Conservation (phyloP, 495 filamentous ascomycete genomes). For the Talaromyces trachyspermus region DNA sequence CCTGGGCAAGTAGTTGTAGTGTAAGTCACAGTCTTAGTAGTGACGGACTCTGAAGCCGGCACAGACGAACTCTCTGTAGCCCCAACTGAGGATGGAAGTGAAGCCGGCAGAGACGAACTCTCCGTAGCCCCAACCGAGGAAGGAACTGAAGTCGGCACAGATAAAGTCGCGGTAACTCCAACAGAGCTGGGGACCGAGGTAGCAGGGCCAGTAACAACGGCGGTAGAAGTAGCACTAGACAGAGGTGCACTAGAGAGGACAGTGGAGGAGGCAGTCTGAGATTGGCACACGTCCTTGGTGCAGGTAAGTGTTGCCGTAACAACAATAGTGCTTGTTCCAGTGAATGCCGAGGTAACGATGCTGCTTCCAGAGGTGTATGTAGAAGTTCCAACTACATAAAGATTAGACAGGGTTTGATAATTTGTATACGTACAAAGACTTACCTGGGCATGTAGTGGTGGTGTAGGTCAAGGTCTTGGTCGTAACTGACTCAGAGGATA, state of each 20-base stretch:
- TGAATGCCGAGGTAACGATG: background rate
- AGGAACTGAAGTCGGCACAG: too few relatives aligned
- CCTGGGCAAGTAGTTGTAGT: constrained; percentile 10
- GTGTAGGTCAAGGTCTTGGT: constrained; percentile 10
- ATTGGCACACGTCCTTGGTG: constrained; percentile 8
- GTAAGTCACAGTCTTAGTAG: background rate
- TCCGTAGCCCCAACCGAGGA: background rate
- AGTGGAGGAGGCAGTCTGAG: constrained; percentile 4
- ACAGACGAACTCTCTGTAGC: background rate
- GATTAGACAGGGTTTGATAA: too few relatives aligned
- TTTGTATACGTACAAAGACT: background rate
- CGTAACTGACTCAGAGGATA: background rate
- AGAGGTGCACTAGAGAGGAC: too few relatives aligned
- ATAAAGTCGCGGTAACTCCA: too few relatives aligned
- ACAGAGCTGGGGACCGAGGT: too few relatives aligned
- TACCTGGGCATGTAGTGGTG: constrained; percentile 12
- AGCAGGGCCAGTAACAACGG: background rate
- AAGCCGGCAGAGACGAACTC: too few relatives aligned
- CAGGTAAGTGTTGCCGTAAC: constrained; percentile 6
- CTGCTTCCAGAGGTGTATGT: constrained; percentile 4
- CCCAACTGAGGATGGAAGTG: too few relatives aligned
- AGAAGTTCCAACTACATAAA: background rate
- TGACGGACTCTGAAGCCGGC: background rate
- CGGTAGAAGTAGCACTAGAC: background rate
- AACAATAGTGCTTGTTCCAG: constrained; percentile 3